Base-by-base conservation (phyloP, 352 stramenopile species). In the Pelagophyceae sp. region DNA sequence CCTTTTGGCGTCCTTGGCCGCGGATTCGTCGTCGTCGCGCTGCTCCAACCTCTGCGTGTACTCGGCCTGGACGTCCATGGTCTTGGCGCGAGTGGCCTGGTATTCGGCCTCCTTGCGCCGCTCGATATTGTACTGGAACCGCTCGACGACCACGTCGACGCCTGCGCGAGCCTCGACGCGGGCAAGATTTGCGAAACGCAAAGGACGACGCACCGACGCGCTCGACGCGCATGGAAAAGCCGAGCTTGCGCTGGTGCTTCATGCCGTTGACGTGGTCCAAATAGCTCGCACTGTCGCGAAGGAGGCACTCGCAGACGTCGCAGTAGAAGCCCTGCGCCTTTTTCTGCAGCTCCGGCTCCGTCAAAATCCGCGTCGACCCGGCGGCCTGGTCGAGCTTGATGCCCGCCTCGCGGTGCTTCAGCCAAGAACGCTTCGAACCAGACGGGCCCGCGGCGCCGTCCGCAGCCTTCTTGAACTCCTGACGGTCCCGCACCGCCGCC, bases 281-380 rank as follows among this genome's bases (percentile, higher is more conserved):
- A 78, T 91, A 91, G 17, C 84, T 86, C 40, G 86, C 77, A 23
- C 80, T 87, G 80, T 91, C 87, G 72, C 88, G 88, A 37, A 91
- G 69, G 78, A 89, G 88, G 76, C 87, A 91, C 77, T 91, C 87
- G 81, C 87, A 91, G 25, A 91, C 87, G 51, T 83, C 83, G 77
- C 87, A 91, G 76, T 90, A 85, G 85, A 85, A 91, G 38, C 87
- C 87, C 11, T 89, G 83, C 15, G 86, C 87, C 65, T 75, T 79
- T 38, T 85, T 82, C 0, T 77, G 75, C 15, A 81, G 81, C 74
- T 89, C 88, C 5, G 80, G 80, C 17, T 78, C 58, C 23, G 35
- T 71, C 6, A 79, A 19, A 1, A 79, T 37, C 50, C 60, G 76
- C 37, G 77, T 54, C 3, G 76, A 79, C 29, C 38, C 77, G 17